phyloP scores from a whole-genome alignment of 202 grass and related monocot species.

The Musa balbisiana region DNA sequence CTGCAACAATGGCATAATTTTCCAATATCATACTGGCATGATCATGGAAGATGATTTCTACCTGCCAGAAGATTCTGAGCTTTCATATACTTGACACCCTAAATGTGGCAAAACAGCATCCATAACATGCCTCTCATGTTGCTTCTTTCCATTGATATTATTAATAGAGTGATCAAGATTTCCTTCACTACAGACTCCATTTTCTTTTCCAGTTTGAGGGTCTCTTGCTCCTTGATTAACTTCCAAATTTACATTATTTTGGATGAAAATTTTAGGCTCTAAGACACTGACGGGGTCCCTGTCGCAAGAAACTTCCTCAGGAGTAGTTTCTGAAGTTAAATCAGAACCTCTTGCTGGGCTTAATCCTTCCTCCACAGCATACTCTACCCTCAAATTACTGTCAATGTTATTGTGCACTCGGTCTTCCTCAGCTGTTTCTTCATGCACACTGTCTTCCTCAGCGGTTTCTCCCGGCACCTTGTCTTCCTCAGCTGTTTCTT shows the following conservation, averaged over 20 bases:
- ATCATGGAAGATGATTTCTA: constrained; percentile 19
- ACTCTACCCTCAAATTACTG: constrained; percentile 29
- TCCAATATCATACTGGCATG: background rate
- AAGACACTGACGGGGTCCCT: constrained; percentile 25
- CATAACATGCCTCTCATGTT: constrained; percentile 5
- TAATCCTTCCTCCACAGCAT: constrained; percentile 28
- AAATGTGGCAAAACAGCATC: constrained; percentile 67
- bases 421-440: no score
- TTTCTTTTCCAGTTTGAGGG: constrained; percentile 15
- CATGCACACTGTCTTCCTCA: no score
- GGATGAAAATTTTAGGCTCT: background rate
- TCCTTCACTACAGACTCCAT: constrained; percentile 19
- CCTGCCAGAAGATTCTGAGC: constrained; percentile 76
- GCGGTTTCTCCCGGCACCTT: constrained; percentile 6
- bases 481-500: constrained; percentile 48
- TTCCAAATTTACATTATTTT: constrained; percentile 24
- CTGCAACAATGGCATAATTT: background rate
- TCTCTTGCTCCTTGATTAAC: constrained; percentile 25
- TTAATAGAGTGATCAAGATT: constrained; percentile 28
- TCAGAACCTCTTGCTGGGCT: constrained; percentile 39
- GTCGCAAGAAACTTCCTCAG: constrained; percentile 28
- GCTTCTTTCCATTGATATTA: constrained; percentile 20
- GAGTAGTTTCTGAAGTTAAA: constrained; percentile 32
- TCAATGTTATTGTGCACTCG: constrained; percentile 25
- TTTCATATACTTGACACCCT: constrained; percentile 47